Evolutionary conservation across 2,329 filamentous ascomycete genomes (phyloP), one percentile per base, ranked within the genome.

Genomic region (Achaetomium macrosporum): DNA sequence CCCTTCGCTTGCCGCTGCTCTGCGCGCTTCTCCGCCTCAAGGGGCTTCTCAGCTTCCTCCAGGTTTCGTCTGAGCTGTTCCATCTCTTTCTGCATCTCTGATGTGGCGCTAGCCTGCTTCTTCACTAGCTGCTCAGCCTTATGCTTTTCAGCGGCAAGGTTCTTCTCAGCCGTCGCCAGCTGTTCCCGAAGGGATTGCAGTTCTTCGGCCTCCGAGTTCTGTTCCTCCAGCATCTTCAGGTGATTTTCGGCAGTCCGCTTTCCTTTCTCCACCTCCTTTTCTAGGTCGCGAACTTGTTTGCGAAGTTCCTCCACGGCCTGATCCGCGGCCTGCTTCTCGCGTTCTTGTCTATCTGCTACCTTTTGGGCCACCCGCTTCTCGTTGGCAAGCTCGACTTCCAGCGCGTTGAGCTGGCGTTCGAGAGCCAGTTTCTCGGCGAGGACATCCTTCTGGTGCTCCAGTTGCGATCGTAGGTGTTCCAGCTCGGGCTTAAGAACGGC

Each of bases 341-440:
- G 58, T 39, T 63, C 61, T 39, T 66, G 65, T 35, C 59, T 72
- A 41, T 73, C 65, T 5, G 69, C 66, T 3, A 77, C 78, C 47
- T 84, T 80, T 59, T 84, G 80, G 9, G 79, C 74, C 3, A 83
- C 78, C n/a, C 83, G 80, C 67, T 83, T 92, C 66, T 93, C 88
- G 59, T 87, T 88, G 59, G 91, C 88, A 2, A 96, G 76, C 61
- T 95, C 87, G 41, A 89, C 83, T 67, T 95, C 87, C 2, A 91
- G 69, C 1, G 85, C 83, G 63, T 79, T 85, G 29, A 96, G 69
- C 68, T 93, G 88, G 43, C 87, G 84, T 65, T 93, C 85, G 13
- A 96, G 71, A 2, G 85, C 78, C 42, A 92, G 75, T 67, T 95
- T 96, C 65, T 95, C 90, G 1, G 85, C 76, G 15, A 95, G 74